Evolutionary conservation across 345 rosid genomes (phyloP).

Genomic region (Hevea brasiliensis): DNA sequence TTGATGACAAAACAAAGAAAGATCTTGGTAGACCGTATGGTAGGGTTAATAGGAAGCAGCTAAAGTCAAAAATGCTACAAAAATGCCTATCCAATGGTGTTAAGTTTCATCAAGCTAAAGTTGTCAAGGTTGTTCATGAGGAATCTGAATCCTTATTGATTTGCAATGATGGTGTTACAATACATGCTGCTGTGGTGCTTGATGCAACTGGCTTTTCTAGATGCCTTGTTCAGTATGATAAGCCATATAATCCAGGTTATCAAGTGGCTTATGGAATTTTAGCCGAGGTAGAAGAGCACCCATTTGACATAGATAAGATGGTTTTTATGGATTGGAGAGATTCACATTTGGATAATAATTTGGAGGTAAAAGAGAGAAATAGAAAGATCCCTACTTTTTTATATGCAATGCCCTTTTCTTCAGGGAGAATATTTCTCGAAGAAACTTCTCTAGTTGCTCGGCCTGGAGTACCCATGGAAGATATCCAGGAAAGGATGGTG

Average conservation of each 20-base stretch:
- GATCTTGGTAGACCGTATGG: slow-evolving; percentile 84
- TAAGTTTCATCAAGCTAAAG: slow-evolving; percentile 88
- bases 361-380: slow-evolving; percentile 58
- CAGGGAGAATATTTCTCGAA: slow-evolving; percentile 75
- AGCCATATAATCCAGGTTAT: slow-evolving; percentile 93
- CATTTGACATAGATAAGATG: slow-evolving; percentile 92
- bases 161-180: slow-evolving; percentile 80
- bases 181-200: slow-evolving; percentile 83
- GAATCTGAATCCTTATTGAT: slow-evolving; percentile 73
- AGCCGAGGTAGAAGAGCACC: slow-evolving; percentile 94
- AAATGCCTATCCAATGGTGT: slow-evolving; percentile 86
- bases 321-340: slow-evolving; percentile 99
- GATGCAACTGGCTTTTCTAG: slow-evolving; percentile 98
- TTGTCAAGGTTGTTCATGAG: slow-evolving; percentile 79
- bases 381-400: slow-evolving; percentile 78
- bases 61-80: slow-evolving; percentile 88
- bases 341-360: slow-evolving; percentile 53
- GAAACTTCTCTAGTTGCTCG: slow-evolving; percentile 94
- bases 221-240: slow-evolving; percentile 91
- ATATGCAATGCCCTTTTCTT: slow-evolving; percentile 94
- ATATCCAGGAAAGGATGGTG: slow-evolving; percentile 92
- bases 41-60: slow-evolving; percentile 88
- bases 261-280: slow-evolving; percentile 93
- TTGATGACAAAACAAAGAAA: slow-evolving; percentile 56
- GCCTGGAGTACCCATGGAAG: slow-evolving; percentile 79